Base-by-base conservation (phyloP, 164 flowering plant species). In the Sedum album region DNA sequence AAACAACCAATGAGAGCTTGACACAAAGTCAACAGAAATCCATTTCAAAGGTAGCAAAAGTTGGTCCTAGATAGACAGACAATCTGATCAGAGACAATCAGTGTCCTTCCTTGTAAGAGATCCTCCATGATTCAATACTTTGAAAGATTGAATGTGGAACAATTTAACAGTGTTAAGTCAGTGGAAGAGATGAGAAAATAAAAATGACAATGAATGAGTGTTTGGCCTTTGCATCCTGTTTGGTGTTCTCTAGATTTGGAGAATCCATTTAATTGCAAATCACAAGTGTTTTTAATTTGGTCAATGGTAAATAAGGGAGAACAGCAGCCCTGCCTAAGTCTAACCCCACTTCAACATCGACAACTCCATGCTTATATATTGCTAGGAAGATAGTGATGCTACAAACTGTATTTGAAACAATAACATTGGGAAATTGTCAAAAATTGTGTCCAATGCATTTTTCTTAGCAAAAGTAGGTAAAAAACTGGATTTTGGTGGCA, bases 41-140 rank as follows among this genome's bases (percentile, higher is more conserved):
- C 17, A 55, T 55, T 55, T 55, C 60, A 55, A 55, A 30, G 5
- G 31, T 28, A 11, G 20, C 33, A 28, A 11, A 57, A 28, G 33
- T 28, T 9, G 20, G 10, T 11, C 57, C 57, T 51, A 23, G 57
- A 48, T 48, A 48, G n/a, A 48, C 9, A 1, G 60, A 57, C 62
- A 57, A 28, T 33, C 62, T 57, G 62, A 57, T 57, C 62, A 57
- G 62, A 57, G 33, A 33, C 62, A 28, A 28, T 57, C 62, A 57
- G 62, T 51, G 28, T 28, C 62, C 62, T 57, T 57, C 31, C 62
- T 21, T 53, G 21, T 23, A 53, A 21, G 60, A 57, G 33, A 28
- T 57, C 26, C 33, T 20, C 62, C 14, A 3, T 11, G 20, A 57
- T 57, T 57, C 62, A 55, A 55, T 5, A 57, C 62, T 26, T n/a